Evolutionary conservation across 177 flowering plant species (phyloP).

Genomic region (Tripterygium wilfordii): DNA sequence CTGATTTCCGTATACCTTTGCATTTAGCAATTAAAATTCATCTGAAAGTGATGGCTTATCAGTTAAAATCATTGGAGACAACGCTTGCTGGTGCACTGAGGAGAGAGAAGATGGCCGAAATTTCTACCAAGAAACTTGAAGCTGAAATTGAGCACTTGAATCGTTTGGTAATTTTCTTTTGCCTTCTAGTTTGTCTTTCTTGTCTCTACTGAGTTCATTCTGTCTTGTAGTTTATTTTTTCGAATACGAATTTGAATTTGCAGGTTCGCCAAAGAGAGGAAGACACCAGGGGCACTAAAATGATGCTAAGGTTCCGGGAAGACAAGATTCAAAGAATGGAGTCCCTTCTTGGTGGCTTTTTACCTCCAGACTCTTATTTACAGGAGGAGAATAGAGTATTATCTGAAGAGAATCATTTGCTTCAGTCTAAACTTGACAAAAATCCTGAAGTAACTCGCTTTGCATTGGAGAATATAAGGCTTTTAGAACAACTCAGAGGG

Average conservation of each 20-base stretch:
- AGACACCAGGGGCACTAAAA: conserved; percentile 72
- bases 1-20: too few relatives aligned
- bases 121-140: conserved; percentile 69
- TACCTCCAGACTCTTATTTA: conserved; percentile 59
- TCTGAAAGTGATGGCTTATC: conserved; percentile 7
- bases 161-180: conserved; percentile 67
- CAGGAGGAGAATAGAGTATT: conserved; percentile 70
- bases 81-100: conserved; percentile 88
- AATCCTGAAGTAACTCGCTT: conserved; percentile 98
- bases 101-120: conserved; percentile 92
- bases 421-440: conserved; percentile 65
- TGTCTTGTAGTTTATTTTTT: background rate
- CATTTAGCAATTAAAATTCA: too few relatives aligned
- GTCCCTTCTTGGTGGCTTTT: conserved; percentile 47
- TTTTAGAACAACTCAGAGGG: conserved; percentile 86
- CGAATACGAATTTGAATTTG: conserved; percentile 6
- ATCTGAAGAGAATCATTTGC: conserved; percentile 65
- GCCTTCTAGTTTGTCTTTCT: too few relatives aligned
- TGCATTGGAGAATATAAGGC: conserved; percentile 91
- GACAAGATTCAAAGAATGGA: conserved; percentile 96
- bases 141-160: conserved; percentile 89
- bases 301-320: conserved; percentile 93
- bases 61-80: conserved; percentile 86
- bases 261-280: conserved; percentile 98
- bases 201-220: background rate